Evolutionary conservation across 495 filamentous ascomycete species (phyloP).

Genomic region (Penicillium longicatenatum): DNA sequence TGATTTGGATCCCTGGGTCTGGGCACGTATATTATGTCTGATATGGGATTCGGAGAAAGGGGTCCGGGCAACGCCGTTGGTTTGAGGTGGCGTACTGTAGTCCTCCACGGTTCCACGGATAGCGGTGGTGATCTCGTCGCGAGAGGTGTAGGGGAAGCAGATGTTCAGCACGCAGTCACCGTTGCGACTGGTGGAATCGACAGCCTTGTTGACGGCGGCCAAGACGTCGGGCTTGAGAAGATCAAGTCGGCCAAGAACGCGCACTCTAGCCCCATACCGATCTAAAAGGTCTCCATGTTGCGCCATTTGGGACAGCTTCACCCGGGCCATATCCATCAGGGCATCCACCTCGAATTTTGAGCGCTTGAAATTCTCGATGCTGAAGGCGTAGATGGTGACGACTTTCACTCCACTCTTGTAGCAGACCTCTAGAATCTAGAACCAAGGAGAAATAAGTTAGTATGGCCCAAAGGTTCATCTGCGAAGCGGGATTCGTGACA

Average conservation of each 20-base stretch:
- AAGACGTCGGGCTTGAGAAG: constrained; percentile 83
- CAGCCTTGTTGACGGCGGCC: constrained; percentile 80
- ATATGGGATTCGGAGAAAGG: constrained; percentile 88
- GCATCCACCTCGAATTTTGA: constrained; percentile 98
- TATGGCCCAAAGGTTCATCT: background rate
- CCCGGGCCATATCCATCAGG: constrained; percentile 96
- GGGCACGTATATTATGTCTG: constrained; percentile 72
- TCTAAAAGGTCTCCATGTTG: constrained; percentile 94
- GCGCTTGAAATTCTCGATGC: constrained; percentile 97
- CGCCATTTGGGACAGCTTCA: constrained; percentile 84
- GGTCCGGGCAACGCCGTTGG: constrained; percentile 50
- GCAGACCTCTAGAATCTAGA: constrained; percentile 90
- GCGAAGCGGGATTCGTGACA: background rate
- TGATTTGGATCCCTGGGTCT: constrained; percentile 47
- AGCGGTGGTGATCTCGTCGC: constrained; percentile 94
- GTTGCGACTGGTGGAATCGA: constrained; percentile 81
- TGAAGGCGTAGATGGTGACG: constrained; percentile 97
- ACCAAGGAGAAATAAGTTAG: background rate
- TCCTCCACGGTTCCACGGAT: constrained; percentile 83
- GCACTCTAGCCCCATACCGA: constrained; percentile 84
- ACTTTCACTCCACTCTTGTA: constrained; percentile 93
- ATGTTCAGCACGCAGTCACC: constrained; percentile 85
- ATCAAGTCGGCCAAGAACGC: constrained; percentile 79
- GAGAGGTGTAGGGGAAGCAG: constrained; percentile 95
- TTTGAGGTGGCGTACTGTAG: constrained; percentile 66